Conservation (phyloP, 352 stramenopile species). For the Phytophthora pisi region DNA sequence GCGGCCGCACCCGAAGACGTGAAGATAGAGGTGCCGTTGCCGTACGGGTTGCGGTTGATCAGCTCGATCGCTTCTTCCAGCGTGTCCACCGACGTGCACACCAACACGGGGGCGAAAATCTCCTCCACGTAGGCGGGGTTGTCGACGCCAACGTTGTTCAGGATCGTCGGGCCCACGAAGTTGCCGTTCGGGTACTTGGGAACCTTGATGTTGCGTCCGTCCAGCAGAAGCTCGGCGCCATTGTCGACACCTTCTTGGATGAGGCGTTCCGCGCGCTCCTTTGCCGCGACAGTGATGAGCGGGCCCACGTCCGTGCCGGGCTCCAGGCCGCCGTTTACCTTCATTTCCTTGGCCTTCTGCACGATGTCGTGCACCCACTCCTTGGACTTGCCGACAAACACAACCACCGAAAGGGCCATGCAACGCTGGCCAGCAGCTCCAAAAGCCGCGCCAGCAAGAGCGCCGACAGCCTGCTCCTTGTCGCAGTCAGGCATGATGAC, state of each 20-base stretch:
- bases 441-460: constrained; percentile 93
- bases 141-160: constrained; percentile 80
- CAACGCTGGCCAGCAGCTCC: constrained; percentile 97
- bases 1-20: constrained; percentile 93
- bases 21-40: constrained; percentile 98
- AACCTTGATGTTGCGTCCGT: constrained; percentile 91
- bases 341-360: constrained; percentile 89
- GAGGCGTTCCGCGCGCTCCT: constrained; percentile 88
- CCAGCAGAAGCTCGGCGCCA: constrained; percentile 90
- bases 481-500: constrained; percentile 95
- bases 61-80: constrained; percentile 96
- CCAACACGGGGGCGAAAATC: constrained; percentile 98
- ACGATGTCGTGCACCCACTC: constrained; percentile 94
- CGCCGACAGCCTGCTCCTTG: constrained; percentile 89
- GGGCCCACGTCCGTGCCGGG: constrained; percentile 79
- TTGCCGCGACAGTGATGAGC: constrained; percentile 91
- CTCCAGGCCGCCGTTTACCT: constrained; percentile 89
- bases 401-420: constrained; percentile 96
- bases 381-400: constrained; percentile 95
- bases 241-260: constrained; percentile 91
- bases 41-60: constrained; percentile 97
- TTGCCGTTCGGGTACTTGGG: constrained; percentile 95
- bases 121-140: constrained; percentile 95
- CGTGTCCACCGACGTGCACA: constrained; percentile 91
- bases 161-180: constrained; percentile 95